A percentile compares a stretch with the other conserved stretches of the same genome.
Conservation (phyloP, 2,329 filamentous ascomycete genomes). For the Nigrograna mackinnonii region DNA sequence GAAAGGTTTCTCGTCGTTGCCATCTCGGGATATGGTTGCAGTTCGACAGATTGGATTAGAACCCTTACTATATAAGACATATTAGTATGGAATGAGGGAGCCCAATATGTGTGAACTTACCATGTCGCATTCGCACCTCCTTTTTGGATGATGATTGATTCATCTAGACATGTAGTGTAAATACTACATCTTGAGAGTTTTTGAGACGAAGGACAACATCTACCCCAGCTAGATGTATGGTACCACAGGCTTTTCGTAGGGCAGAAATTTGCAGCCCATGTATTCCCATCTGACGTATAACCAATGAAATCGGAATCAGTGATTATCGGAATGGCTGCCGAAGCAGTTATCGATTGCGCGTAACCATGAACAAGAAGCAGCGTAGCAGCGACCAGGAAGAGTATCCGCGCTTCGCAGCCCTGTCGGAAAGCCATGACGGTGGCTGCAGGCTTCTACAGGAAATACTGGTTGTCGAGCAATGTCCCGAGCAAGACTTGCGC, state of each 20-base stretch:
- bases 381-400: neutral
- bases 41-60: slow-evolving; percentile 7
- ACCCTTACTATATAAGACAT: neutral
- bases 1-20: slow-evolving; percentile 4
- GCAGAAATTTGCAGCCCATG: slow-evolving; percentile 4
- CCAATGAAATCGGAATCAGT: slow-evolving; percentile 3
- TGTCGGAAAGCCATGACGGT: neutral
- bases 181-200: too few relatives aligned
- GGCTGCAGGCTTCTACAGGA: too few relatives aligned
- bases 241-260: slow-evolving; percentile 4
- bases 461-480: too few relatives aligned
- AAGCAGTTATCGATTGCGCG: neutral
- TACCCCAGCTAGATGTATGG: slow-evolving; percentile 7
- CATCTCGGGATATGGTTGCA: slow-evolving; percentile 4
- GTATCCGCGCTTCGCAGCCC: neutral
- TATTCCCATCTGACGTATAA: slow-evolving; percentile 2
- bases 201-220: slow-evolving; percentile 7
- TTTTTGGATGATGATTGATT: too few relatives aligned
- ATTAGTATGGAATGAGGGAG: too few relatives aligned
- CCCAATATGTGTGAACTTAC: too few relatives aligned
- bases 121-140: too few relatives aligned
- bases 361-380: neutral
- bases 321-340: slow-evolving; percentile 4
- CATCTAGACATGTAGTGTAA: too few relatives aligned
- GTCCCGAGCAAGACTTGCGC: too few relatives aligned